Evolutionary conservation across 352 stramenopile species (phyloP).

Genomic region (Discostella stelligera): DNA sequence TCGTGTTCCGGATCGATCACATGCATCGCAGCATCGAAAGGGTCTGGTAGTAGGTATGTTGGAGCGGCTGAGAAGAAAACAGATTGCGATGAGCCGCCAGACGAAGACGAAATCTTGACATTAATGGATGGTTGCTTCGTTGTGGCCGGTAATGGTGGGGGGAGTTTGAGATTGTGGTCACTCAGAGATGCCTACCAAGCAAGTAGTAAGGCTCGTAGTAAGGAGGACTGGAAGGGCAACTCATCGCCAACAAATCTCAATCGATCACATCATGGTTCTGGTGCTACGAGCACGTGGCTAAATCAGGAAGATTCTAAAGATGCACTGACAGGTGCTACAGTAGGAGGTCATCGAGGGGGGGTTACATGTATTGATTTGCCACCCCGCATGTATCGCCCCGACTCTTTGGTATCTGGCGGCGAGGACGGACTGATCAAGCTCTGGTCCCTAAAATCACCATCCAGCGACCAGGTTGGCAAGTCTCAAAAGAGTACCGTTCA

Average conservation of each 20-base stretch:
- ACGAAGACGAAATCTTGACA: slow-evolving; percentile 64
- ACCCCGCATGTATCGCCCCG: slow-evolving; percentile 75
- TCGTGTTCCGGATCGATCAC: slow-evolving; percentile 67
- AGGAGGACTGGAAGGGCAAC: not conserved
- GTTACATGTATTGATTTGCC: slow-evolving; percentile 80
- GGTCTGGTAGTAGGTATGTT: slow-evolving; percentile 46
- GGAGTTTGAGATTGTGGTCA: slow-evolving; percentile 76
- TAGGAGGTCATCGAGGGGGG: slow-evolving; percentile 73
- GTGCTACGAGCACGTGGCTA: slow-evolving; percentile 19
- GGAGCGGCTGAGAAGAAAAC: slow-evolving; percentile 25
- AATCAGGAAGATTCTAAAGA: slow-evolving; percentile 44
- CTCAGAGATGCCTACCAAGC: slow-evolving; percentile 74
- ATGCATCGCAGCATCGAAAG: slow-evolving; percentile 61
- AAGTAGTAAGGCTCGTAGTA: slow-evolving; percentile 26
- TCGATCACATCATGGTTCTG: slow-evolving; percentile 44
- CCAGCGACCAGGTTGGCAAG: slow-evolving; percentile 12
- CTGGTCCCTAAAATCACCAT: slow-evolving; percentile 67
- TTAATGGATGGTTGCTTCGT: slow-evolving; percentile 77
- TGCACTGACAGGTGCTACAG: slow-evolving; percentile 27
- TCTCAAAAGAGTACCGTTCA: slow-evolving; percentile 40
- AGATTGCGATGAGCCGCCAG: slow-evolving; percentile 2
- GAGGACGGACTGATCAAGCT: slow-evolving; percentile 82
- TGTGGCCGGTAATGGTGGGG: slow-evolving; percentile 74
- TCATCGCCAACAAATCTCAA: slow-evolving; percentile 12
- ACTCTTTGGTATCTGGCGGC: slow-evolving; percentile 78